Percentiles rank a stretch among this genome's conserved stretches.
Conservation (phyloP, 2,329 filamentous ascomycete genomes). For the Leptosphaerulina australis region DNA sequence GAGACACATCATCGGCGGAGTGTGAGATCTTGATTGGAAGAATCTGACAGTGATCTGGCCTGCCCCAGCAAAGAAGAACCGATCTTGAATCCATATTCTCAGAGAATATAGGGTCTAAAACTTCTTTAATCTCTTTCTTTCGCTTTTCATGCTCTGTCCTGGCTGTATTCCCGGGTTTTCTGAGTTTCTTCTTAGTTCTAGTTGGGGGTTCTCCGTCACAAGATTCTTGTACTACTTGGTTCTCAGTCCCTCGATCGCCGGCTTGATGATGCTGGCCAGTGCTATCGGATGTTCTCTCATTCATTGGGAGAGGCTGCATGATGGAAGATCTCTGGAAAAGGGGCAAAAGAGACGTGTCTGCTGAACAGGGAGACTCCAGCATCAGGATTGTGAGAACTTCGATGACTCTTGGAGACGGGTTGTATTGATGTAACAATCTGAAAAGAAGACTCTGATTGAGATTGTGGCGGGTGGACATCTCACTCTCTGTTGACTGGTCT, state of each 20-base stretch:
- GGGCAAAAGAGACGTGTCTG: too few relatives aligned
- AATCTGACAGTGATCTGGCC: background rate
- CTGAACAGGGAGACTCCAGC: too few relatives aligned
- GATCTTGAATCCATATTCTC: background rate
- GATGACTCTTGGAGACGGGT: too few relatives aligned
- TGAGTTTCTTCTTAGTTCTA: background rate
- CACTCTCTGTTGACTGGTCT: background rate
- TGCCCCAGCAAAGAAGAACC: background rate
- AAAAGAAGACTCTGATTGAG: background rate
- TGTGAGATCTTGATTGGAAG: background rate
- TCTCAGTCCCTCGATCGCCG: too few relatives aligned
- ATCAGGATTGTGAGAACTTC: too few relatives aligned
- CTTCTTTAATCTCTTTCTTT: background rate
- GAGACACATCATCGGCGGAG: background rate
- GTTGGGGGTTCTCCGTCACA: background rate
- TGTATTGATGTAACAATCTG: too few relatives aligned
- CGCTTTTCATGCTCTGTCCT: background rate
- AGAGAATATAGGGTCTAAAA: background rate
- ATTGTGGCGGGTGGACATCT: background rate
- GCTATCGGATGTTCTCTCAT: too few relatives aligned
- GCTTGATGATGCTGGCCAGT: too few relatives aligned
- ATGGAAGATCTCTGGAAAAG: too few relatives aligned
- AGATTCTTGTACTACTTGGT: too few relatives aligned
- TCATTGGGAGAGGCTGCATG: too few relatives aligned
- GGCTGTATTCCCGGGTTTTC: background rate